phyloP scores from a whole-genome alignment of 176 grass and related monocot genomes.

The Eleusine coracana region DNA sequence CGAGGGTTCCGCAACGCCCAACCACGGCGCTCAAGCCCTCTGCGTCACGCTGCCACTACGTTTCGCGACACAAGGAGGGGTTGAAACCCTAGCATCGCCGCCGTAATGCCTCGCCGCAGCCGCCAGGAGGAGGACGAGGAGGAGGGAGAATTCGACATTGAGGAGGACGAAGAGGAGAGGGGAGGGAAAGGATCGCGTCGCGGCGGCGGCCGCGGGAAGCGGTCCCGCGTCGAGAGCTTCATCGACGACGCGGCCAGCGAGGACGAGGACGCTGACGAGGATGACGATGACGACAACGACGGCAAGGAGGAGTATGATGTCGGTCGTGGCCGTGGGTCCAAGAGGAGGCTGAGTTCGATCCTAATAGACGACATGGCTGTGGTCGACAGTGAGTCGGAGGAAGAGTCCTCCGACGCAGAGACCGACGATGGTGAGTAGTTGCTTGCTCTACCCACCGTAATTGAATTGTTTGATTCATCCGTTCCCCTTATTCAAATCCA shows the following conservation, averaged over 20 bases:
- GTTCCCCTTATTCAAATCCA: background rate
- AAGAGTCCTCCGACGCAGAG: slow-evolving; percentile 47
- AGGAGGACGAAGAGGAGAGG: slow-evolving; percentile 31
- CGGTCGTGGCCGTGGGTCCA: slow-evolving; percentile 22
- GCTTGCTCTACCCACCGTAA: background rate
- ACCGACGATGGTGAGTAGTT: slow-evolving; percentile 56
- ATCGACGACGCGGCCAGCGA: background rate
- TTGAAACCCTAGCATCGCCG: slow-evolving; percentile 37
- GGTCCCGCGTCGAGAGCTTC: slow-evolving; percentile 28
- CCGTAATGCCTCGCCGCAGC: slow-evolving; percentile 55
- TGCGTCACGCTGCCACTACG: background rate
- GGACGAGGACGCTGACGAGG: slow-evolving; percentile 64
- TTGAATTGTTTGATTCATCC: background rate
- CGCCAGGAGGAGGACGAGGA: slow-evolving; percentile 49
- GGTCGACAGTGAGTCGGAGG: slow-evolving; percentile 62
- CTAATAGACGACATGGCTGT: slow-evolving; percentile 68
- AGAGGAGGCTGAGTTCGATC: slow-evolving; percentile 43
- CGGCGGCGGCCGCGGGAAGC: slow-evolving; percentile 35
- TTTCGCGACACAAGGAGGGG: background rate
- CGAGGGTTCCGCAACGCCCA: slow-evolving; percentile 12
- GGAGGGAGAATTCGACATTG: slow-evolving; percentile 36
- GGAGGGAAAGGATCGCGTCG: slow-evolving; percentile 35
- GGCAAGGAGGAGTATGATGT: slow-evolving; percentile 25
- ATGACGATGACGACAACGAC: slow-evolving; percentile 17
- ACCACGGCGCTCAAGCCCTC: background rate